Base-by-base conservation (phyloP, 495 filamentous ascomycete genomes). In the Aspergillus nidulans region DNA sequence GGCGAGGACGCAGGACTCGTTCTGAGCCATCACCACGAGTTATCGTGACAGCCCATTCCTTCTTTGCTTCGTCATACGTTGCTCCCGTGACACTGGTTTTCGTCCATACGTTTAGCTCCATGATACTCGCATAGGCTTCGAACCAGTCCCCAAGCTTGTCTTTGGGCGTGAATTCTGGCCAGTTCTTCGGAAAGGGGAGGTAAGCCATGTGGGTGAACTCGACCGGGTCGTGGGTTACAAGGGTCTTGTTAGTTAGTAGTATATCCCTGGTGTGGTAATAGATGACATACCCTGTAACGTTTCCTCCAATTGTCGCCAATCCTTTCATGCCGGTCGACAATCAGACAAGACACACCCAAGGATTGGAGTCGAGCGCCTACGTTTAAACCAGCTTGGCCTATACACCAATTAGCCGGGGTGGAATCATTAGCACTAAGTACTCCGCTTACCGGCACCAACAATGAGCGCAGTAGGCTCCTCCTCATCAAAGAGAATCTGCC, bases 71-170 rank as follows among this genome's bases (percentile, higher is more conserved):
- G 46, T 85, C 75, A 69, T 81, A 91, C 0, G 64, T 60, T 7
- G 79, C 76, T 6, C 72, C 76, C 2, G 62, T 68, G 4, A 90
- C 60, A 1, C 66, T 75, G 15, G 85, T 83, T 4, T 66, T 61
- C 24, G 74, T 82, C 88, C 88, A 91, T 8, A 90, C 74, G 59
- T 91, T 89, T 41, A 92, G 77, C 59, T 92, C 89, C 57, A 91
- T 78, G 24, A 81, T 68, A 23, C 76, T 81, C 39, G 84, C 87
- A 56, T 92, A 92, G 3, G 78, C 74, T 47, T 90, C 85, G 53
- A 91, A 83, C 81, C 86, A 92, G 45, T 89, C 84, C 16, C 81
- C 89, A 0, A 91, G 74, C 54, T 91, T 91, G 64, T 91, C 87
- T 64, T 91, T 91, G 0, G 89, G 89, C 0, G 86, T 88, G 60